phyloP scores from a whole-genome alignment of 306 rosid genomes.

The Ziziphus jujuba region DNA sequence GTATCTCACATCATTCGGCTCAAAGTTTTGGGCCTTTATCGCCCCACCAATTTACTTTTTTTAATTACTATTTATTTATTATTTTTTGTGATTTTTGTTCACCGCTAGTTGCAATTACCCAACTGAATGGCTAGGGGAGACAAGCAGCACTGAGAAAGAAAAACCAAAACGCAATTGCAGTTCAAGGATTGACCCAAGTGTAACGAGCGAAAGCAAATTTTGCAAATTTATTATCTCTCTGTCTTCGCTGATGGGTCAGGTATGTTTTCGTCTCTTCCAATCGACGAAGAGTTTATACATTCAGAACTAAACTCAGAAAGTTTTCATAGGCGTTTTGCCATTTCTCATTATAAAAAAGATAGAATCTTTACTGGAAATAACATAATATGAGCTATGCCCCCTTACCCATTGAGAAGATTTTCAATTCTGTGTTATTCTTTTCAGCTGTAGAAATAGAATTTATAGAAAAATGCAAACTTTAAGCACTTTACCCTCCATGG shows the following conservation, averaged over 20 bases:
- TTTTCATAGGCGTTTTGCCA: background rate
- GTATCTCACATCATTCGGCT: too few species aligned
- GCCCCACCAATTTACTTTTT: background rate
- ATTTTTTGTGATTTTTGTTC: background rate
- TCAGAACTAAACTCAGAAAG: background rate
- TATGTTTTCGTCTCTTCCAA: constrained; percentile 24
- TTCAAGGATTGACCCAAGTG: constrained; percentile 18
- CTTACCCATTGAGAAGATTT: constrained; percentile 8
- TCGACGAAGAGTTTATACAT: constrained; percentile 6
- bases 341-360: constrained; percentile 11
- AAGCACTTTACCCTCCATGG: constrained; percentile 36
- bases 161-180: constrained; percentile 6
- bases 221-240: background rate
- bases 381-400: constrained; percentile 14
- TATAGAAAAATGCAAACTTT: constrained; percentile 48
- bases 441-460: constrained; percentile 27
- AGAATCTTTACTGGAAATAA: background rate
- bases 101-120: constrained; percentile 3
- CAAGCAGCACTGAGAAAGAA: constrained; percentile 3
- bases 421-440: constrained; percentile 11
- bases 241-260: constrained; percentile 28
- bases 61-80: constrained; percentile 16
- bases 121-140: constrained; percentile 38
- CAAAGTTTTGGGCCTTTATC: too few species aligned
- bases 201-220: background rate